phyloP scores from a whole-genome alignment of 805 yeast species.

The Yarrowia osloensis region DNA sequence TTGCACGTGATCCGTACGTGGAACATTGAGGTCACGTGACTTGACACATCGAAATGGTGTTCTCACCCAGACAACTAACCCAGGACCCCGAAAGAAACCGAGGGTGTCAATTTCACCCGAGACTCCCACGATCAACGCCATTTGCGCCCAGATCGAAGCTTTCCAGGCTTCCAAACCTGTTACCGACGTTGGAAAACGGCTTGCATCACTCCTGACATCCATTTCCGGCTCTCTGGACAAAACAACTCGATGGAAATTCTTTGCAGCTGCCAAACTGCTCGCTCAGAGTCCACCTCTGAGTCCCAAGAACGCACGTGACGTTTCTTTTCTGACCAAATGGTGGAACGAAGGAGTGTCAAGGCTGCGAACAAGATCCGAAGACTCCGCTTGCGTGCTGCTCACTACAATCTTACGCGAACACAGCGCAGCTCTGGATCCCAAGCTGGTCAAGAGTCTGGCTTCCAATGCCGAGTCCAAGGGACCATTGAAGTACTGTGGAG shows the following conservation, averaged over 20 bases:
- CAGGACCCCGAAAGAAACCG: slow-evolving; percentile 9
- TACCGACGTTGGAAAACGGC: not conserved
- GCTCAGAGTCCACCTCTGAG: not conserved
- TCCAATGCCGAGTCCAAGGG: not conserved
- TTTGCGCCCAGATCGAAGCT: not conserved
- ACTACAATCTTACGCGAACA: not conserved
- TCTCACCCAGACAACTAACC: not conserved
- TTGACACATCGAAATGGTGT: too few species aligned
- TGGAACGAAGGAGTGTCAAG: not conserved
- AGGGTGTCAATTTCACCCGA: not conserved
- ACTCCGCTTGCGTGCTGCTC: slow-evolving; percentile 4
- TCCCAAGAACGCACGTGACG: not conserved
- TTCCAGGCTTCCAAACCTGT: not conserved
- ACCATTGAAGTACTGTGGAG: not conserved
- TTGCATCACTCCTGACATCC: not conserved
- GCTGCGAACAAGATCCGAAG: slow-evolving; percentile 9
- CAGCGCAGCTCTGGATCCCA: not conserved
- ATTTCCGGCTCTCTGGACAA: not conserved
- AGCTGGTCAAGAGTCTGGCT: not conserved
- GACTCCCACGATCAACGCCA: not conserved
- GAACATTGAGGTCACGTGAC: too few species aligned
- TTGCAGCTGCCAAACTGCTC: not conserved
- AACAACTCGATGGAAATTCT: slow-evolving; percentile 11
- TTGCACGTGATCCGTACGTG: too few species aligned
- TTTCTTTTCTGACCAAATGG: not conserved